Percentiles rank a stretch among this genome's conserved stretches.
Conservation (phyloP, 2,329 filamentous ascomycete genomes). For the Mycosphaerella sp. region DNA sequence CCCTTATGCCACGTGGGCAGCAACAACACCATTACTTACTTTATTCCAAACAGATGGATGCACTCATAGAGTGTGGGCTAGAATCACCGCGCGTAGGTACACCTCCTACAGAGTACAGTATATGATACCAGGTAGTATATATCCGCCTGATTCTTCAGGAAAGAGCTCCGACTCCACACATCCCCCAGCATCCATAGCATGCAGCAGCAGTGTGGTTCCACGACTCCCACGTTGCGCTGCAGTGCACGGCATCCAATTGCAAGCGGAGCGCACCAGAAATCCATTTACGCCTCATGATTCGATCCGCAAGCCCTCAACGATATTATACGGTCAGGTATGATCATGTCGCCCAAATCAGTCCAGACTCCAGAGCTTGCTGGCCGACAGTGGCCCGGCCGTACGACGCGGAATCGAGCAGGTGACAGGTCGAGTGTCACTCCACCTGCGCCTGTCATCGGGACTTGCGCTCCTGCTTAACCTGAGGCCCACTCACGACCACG, state of each 20-base stretch:
- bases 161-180: conserved; percentile 2
- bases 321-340: neutral
- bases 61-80: neutral
- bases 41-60: conserved; percentile 9
- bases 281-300: neutral
- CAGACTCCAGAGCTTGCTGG: neutral
- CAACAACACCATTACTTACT: conserved; percentile 1
- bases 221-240: neutral
- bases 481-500: too few species aligned
- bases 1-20: conserved; percentile 9
- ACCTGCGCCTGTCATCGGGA: neutral
- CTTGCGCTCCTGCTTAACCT: neutral
- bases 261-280: neutral
- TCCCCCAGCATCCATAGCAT: neutral
- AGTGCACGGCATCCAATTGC: conserved; percentile 6
- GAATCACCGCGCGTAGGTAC: neutral
- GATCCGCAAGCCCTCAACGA: neutral
- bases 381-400: neutral
- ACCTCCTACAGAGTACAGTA: neutral
- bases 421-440: conserved; percentile 9
- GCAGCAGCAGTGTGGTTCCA: neutral
- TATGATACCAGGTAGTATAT: neutral
- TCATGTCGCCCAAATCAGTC: neutral
- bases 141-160: conserved; percentile 9
- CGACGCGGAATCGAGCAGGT: conserved; percentile 6